Evolutionary conservation across 345 rosid genomes (phyloP).

Genomic region (Eucalyptus urophylla): DNA sequence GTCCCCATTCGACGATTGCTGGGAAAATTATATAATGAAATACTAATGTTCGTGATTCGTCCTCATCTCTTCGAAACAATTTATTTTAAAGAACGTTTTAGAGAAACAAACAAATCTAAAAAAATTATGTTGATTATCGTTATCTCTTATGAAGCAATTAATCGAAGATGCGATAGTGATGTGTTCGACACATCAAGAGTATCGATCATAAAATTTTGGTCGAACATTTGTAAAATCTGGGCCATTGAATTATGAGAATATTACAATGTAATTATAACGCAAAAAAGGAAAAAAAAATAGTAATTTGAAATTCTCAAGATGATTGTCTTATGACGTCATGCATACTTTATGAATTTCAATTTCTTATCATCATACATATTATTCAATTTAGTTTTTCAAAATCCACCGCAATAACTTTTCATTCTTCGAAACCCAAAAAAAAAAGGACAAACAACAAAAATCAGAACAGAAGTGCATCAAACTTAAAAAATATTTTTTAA

Average conservation of each 20-base stretch:
- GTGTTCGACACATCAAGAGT: neutral
- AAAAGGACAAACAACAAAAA: neutral
- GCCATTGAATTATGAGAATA: neutral
- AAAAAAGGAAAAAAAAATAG: neutral
- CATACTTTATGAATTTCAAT: neutral
- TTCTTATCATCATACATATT: neutral
- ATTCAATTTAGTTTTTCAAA: neutral
- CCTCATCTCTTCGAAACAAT: neutral
- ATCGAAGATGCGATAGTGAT: neutral
- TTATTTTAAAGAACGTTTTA: neutral
- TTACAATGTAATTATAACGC: neutral
- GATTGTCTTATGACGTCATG: neutral
- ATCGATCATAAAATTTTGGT: neutral
- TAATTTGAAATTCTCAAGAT: neutral
- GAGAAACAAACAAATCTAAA: neutral
- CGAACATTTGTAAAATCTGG: neutral
- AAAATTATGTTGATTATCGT: neutral
- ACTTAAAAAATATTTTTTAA: neutral
- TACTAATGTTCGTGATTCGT: accelerated
- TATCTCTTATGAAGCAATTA: neutral
- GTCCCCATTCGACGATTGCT: neutral
- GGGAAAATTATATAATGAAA: accelerated
- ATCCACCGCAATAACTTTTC: neutral
- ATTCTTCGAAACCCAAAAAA: neutral
- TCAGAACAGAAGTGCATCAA: neutral